phyloP scores from a whole-genome alignment of 2,329 filamentous ascomycete species.

The Fusarium sp. region DNA sequence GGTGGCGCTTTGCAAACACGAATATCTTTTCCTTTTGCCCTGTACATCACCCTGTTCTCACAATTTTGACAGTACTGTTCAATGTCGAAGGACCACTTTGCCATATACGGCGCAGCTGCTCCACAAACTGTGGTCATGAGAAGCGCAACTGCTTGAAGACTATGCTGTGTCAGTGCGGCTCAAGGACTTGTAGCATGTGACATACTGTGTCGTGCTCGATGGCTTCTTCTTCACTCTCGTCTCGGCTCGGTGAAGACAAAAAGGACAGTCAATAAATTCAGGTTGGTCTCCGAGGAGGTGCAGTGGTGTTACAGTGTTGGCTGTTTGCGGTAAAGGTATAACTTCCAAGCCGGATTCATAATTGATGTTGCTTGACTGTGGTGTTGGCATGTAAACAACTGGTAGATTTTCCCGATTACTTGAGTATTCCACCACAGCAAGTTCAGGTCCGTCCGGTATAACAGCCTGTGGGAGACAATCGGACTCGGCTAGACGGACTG shows the following conservation, averaged over 20 bases:
- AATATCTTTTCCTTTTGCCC: not conserved
- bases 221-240: slow-evolving; percentile 3
- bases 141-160: not conserved
- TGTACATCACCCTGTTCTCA: slow-evolving; percentile 1
- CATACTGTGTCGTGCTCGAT: slow-evolving; percentile 1
- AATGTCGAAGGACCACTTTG: slow-evolving; percentile 8
- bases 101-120: slow-evolving; percentile 5
- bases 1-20: not conserved
- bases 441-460: not conserved
- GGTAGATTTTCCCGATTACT: not conserved
- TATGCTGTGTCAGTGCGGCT: fast-evolving
- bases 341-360: not conserved
- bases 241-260: not conserved
- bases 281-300: not conserved
- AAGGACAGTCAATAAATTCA: not conserved
- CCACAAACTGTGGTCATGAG: slow-evolving; percentile 4
- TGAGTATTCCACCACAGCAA: not conserved
- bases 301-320: not conserved
- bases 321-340: not conserved
- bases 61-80: not conserved
- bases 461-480: not conserved
- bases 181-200: fast-evolving
- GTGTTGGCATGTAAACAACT: not conserved
- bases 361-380: not conserved
- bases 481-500: not conserved